Conservation (phyloP, 768 basidiomycete species). For the Xerocomellus intermedius region DNA sequence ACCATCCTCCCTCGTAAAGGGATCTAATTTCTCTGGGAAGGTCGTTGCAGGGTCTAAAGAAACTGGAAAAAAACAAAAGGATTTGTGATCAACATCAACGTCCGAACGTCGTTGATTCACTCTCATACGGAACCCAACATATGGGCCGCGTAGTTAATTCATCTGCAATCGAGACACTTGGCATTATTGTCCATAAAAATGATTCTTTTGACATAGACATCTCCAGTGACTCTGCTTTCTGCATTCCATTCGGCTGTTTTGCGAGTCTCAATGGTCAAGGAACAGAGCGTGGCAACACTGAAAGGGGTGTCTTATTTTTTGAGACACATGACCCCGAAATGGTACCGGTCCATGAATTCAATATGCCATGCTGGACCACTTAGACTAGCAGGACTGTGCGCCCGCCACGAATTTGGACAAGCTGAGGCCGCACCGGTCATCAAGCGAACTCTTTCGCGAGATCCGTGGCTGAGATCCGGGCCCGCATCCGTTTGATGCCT, state of each 20-base stretch:
- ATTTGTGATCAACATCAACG: background rate
- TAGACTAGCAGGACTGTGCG: too few relatives aligned
- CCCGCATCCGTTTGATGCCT: too few relatives aligned
- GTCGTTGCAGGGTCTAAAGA: slow-evolving; percentile 16
- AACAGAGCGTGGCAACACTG: too few relatives aligned
- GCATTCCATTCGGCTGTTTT: too few relatives aligned
- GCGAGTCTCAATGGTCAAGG: background rate
- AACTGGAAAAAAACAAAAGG: slow-evolving; percentile 18
- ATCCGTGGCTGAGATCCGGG: too few relatives aligned
- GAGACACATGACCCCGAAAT: too few relatives aligned
- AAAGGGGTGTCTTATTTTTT: too few relatives aligned
- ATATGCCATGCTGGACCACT: too few relatives aligned
- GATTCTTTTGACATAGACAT: background rate
- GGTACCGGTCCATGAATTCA: too few relatives aligned
- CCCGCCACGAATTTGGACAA: too few relatives aligned
- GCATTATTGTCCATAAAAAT: background rate
- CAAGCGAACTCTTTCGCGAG: too few relatives aligned
- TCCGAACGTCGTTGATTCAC: background rate
- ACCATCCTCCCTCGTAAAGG: background rate
- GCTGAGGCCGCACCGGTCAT: too few relatives aligned
- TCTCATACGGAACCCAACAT: background rate
- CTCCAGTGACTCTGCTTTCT: background rate
- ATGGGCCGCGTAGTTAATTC: background rate
- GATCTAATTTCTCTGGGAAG: slow-evolving; percentile 4
- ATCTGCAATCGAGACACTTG: background rate